Percentiles rank a stretch among this genome's conserved stretches.
Conservation (phyloP, 2,329 filamentous ascomycete species). For the Sphaceloma murrayae region DNA sequence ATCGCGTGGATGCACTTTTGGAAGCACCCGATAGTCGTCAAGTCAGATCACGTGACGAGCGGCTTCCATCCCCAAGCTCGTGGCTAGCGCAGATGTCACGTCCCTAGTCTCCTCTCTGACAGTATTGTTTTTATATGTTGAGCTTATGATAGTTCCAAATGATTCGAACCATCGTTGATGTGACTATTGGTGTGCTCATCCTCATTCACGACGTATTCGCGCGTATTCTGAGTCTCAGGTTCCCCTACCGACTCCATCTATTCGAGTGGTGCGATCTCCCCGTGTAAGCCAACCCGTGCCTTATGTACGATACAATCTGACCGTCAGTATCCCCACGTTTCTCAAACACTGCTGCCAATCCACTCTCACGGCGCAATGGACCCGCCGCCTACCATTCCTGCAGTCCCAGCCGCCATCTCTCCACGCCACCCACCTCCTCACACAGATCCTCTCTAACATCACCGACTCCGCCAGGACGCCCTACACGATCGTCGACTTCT, state of each 20-base stretch:
- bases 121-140: too few species aligned
- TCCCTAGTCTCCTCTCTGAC: too few species aligned
- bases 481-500: constrained; percentile 65
- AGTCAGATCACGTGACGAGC: too few species aligned
- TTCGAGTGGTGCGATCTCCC: constrained; percentile 27
- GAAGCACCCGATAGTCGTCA: too few species aligned
- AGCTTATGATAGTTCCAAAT: too few species aligned
- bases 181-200: background rate
- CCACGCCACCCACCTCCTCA: constrained; percentile 51
- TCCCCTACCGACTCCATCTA: constrained; percentile 21
- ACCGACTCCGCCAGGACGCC: constrained; percentile 40
- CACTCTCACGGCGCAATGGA: constrained; percentile 56
- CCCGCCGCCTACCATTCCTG: constrained; percentile 47
- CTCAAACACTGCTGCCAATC: constrained; percentile 57
- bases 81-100: too few species aligned
- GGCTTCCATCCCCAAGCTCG: too few species aligned
- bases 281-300: constrained; percentile 21
- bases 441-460: constrained; percentile 27
- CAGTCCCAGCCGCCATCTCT: constrained; percentile 50
- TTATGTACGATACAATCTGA: background rate
- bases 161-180: background rate
- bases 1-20: too few species aligned
- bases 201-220: constrained; percentile 1
- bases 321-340: constrained; percentile 54
- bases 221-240: background rate